These are phyloP conservation scores for Sequoia sempervirens DNA, from an alignment of 75 land plant genomes.

Conservation along the genomic window DNA sequence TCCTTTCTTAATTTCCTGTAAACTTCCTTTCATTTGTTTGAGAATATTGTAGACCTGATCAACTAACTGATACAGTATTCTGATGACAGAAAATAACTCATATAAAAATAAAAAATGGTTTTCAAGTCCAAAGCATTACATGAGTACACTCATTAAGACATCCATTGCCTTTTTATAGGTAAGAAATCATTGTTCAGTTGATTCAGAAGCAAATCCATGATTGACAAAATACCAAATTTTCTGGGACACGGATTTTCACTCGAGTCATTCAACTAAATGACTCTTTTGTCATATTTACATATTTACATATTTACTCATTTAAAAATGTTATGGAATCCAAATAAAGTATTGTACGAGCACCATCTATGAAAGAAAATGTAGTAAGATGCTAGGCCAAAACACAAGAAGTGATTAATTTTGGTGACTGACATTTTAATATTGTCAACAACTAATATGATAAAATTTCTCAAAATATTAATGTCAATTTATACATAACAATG, in stretches of 20 bases:
- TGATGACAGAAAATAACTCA: not conserved
- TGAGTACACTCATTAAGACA: not conserved
- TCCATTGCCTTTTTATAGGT: not conserved
- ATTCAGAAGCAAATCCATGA: not conserved
- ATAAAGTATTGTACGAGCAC: not conserved
- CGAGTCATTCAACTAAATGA: not conserved
- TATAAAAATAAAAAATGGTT: not conserved
- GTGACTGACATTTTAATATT: not conserved
- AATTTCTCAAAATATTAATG: not conserved
- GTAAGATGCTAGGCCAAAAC: not conserved
- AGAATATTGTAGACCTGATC: not conserved
- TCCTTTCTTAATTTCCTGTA: too few species aligned
- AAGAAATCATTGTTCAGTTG: not conserved
- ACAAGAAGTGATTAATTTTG: not conserved
- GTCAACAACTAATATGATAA: not conserved
- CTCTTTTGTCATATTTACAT: not conserved
- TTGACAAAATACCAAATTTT: not conserved
- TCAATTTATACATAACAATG: too few species aligned
- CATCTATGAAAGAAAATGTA: not conserved
- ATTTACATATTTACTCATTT: not conserved
- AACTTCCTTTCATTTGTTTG: too few species aligned
- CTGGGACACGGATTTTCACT: not conserved
- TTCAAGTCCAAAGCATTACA: not conserved
- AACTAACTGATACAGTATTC: not conserved
- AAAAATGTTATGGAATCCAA: not conserved